Evolutionary conservation across 2,329 filamentous ascomycete genomes (phyloP).

Genomic region (Fusarium euwallaceae): DNA sequence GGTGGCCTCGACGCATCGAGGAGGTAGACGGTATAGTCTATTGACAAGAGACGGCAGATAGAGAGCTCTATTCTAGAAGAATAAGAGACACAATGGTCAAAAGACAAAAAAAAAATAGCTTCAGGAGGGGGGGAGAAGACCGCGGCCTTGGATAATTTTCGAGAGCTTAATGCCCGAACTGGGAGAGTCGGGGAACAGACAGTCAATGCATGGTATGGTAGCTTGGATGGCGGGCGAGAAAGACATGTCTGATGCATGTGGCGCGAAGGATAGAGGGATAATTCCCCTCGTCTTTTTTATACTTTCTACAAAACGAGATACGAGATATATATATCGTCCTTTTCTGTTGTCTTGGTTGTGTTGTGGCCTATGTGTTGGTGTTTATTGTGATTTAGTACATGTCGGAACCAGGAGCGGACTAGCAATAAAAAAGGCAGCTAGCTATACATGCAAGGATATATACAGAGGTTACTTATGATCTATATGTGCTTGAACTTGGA

Average conservation of each 20-base stretch:
- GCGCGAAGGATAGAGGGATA: constrained; percentile 14
- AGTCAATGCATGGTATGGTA: background rate
- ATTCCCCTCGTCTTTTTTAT: constrained; percentile 27
- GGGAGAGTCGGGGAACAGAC: constrained; percentile 4
- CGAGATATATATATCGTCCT: constrained; percentile 44
- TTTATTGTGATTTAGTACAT: background rate
- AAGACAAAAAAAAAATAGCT: constrained; percentile 7
- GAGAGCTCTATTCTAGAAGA: constrained; percentile 15
- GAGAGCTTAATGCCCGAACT: constrained; percentile 35
- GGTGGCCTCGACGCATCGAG: constrained; percentile 56
- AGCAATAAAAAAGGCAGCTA: background rate
- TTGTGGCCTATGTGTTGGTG: background rate
- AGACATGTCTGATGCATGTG: constrained; percentile 19
- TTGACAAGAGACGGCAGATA: background rate
- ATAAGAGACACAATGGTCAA: constrained; percentile 13
- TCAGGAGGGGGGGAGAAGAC: constrained; percentile 5
- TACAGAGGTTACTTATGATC: background rate
- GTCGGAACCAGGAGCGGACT: background rate
- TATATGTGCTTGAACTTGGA: background rate
- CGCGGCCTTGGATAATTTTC: constrained; percentile 16
- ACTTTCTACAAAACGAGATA: constrained; percentile 39
- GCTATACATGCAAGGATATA: background rate
- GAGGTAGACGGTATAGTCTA: constrained; percentile 31
- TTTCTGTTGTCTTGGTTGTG: constrained; percentile 21
- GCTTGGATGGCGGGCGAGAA: constrained; percentile 5